These are phyloP conservation scores for Chlamydomonas incerta DNA, from an alignment of 139 green algal genomes.

Conservation along the genomic window DNA sequence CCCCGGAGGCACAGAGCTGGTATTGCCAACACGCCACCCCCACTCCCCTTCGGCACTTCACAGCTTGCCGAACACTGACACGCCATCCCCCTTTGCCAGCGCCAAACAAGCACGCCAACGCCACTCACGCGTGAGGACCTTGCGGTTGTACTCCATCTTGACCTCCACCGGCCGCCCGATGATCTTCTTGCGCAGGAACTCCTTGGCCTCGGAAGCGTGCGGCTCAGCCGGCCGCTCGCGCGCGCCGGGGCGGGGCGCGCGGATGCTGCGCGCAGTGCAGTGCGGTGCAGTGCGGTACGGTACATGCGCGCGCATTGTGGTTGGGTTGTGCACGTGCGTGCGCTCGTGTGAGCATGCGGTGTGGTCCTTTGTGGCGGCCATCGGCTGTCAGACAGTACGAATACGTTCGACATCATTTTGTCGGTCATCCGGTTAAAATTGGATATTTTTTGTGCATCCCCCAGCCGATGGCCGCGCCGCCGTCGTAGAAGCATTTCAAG, in stretches of 20 bases:
- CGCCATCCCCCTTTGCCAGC: too few relatives aligned
- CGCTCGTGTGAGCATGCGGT: too few relatives aligned
- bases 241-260: conserved; percentile 80
- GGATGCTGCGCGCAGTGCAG: conserved; percentile 84
- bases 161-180: conserved; percentile 86
- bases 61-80: too few relatives aligned
- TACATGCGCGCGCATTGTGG: neutral
- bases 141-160: conserved; percentile 95
- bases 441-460: conserved; percentile 24
- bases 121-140: conserved; percentile 66
- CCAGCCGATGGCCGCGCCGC: neutral
- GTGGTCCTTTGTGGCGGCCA: neutral
- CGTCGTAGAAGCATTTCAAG: too few relatives aligned
- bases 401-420: conserved; percentile 32
- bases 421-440: conserved; percentile 45
- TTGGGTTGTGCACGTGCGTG: too few relatives aligned
- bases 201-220: conserved; percentile 89
- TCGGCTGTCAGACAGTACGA: conserved; percentile 43
- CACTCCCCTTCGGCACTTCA: too few relatives aligned
- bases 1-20: too few relatives aligned
- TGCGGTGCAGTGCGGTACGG: too few relatives aligned
- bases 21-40: too few relatives aligned
- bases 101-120: too few relatives aligned
- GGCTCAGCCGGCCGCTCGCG: conserved; percentile 80
- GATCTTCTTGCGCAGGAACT: conserved; percentile 85